These are phyloP conservation scores for Tieghemostelium lacteum DNA, from an alignment of 78 protist species.

Conservation along the genomic window DNA sequence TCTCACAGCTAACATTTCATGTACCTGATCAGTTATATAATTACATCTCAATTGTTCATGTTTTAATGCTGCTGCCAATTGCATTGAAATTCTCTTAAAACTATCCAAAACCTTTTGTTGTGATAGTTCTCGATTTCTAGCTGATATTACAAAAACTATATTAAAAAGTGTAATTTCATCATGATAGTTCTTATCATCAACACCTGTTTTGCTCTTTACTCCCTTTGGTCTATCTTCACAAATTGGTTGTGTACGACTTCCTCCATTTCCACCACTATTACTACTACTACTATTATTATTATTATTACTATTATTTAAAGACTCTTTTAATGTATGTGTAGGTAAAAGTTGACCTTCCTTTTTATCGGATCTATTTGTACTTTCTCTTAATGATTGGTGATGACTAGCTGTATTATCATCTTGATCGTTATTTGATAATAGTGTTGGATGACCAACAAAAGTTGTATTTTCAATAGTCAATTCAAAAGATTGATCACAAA, in stretches of 20 bases:
- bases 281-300: not conserved
- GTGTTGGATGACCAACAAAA: constrained; percentile 72
- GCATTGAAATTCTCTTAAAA: constrained; percentile 52
- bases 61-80: constrained; percentile 56
- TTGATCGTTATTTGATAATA: constrained; percentile 16
- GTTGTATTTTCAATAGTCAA: constrained; percentile 60
- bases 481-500: constrained; percentile 68
- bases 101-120: constrained; percentile 15
- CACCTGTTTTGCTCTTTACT: not conserved
- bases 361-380: not conserved
- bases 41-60: constrained; percentile 67
- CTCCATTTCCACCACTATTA: not conserved
- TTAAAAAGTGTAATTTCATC: constrained; percentile 67
- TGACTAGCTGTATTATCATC: not conserved
- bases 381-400: too few species aligned
- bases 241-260: not conserved
- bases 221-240: not conserved
- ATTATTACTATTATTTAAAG: not conserved
- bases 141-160: constrained; percentile 59
- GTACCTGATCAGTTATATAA: constrained; percentile 61
- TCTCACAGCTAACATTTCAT: constrained; percentile 41
- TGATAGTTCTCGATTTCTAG: constrained; percentile 8
- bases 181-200: not conserved
- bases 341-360: not conserved
- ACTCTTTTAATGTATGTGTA: too few species aligned